These are phyloP conservation scores for Citrullus amarus DNA, from an alignment of 306 rosid genomes.

Conservation along the genomic window DNA sequence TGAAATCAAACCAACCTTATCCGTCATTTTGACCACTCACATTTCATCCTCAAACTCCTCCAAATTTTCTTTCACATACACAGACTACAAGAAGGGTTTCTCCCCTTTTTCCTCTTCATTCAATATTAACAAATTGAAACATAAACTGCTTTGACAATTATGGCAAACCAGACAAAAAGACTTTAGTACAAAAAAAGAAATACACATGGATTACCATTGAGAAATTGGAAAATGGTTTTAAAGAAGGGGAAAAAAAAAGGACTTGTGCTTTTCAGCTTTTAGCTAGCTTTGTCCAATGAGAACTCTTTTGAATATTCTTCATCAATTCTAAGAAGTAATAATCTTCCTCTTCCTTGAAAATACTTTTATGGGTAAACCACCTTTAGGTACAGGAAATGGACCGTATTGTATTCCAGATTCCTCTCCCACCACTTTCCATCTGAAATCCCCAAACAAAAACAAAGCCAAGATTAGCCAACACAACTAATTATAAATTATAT, in stretches of 20 bases:
- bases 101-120: not conserved
- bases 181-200: not conserved
- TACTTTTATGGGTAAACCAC: slow-evolving; percentile 62
- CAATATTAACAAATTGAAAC: not conserved
- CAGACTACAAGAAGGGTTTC: not conserved
- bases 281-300: slow-evolving; percentile 18
- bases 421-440: slow-evolving; percentile 61
- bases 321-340: not conserved
- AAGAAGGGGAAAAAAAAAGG: not conserved
- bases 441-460: slow-evolving; percentile 11
- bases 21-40: slow-evolving; percentile 18
- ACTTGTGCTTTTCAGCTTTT: slow-evolving; percentile 11
- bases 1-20: not conserved
- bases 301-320: slow-evolving; percentile 2
- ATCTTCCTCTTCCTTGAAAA: slow-evolving; percentile 25
- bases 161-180: slow-evolving; percentile 4
- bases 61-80: slow-evolving; percentile 3
- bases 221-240: not conserved
- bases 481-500: too few species aligned
- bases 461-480: not conserved
- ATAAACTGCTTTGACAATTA: not conserved
- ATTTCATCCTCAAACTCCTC: slow-evolving; percentile 23
- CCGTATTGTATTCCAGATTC: slow-evolving; percentile 70
- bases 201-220: not conserved
- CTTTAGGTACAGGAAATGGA: slow-evolving; percentile 90